Base-by-base conservation (phyloP, 306 rosid genomes). In the Cucumis cinereus region DNA sequence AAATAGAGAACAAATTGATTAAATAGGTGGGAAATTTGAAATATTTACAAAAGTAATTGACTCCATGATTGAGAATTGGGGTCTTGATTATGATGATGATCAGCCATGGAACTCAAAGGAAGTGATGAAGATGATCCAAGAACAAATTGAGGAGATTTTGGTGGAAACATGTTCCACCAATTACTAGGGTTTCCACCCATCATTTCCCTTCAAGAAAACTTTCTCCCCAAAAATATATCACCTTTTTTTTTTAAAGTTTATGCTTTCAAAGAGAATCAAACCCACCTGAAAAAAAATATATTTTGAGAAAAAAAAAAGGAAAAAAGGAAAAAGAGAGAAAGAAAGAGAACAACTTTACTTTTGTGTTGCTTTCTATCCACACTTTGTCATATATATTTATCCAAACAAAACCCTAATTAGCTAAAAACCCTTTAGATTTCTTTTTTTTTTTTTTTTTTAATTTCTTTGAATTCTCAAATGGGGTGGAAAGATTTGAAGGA, bases 31-130 rank as follows among this genome's bases (percentile, higher is more conserved):
- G 16, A 13, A 53, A 6, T 0, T 0, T 50, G 30, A 30, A 22
- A 53, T 7, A 0, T 30, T 73, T 73, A 73, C 77, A 73, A 22
- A 52, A 73, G 50, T 17, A 73, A 13, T 53, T 73, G 64, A 17
- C 77, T 73, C 77, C 77, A 73, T 73, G 77, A 73, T 9, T 73
- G 77, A 9, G 77, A 40, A 69, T 43, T 69, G 15, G 50, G 77
- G 7, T 73, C 49, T 73, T 36, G 77, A 58, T 73, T 53, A 13
- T 28, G 77, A 54, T 68, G 53, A 22, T 73, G 47, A 16, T 53
- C 63, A 30, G 63, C 62, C 77, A 73, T 52, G 28, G 77, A 54
- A 54, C 8, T 53, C 45, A 55, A 53, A 54, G 61, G 60, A 33
- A 36, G 45, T 16, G 77, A 53, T 16, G 77, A 53, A 35, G 77